Base-by-base conservation (phyloP, 176 grass and related monocot species). In the Avena insularis region DNA sequence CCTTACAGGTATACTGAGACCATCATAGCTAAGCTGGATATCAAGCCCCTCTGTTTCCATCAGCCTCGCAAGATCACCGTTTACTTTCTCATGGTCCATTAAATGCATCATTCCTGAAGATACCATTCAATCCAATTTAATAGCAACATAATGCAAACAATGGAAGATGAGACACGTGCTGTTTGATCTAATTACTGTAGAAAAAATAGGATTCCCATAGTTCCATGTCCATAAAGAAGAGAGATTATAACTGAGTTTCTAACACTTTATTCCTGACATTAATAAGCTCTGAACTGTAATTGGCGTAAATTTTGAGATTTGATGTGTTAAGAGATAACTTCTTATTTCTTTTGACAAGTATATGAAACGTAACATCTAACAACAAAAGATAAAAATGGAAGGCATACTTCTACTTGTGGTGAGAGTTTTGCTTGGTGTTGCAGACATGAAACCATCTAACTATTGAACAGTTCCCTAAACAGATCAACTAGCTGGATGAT, bases 91-190 rank as follows among this genome's bases (percentile, higher is more conserved):
- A 78, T 98, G 97, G 86, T 98, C 92, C 97, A 96, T 94, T 83
- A 96, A 96, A 91, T 98, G 94, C 97, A 98, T 98, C 97, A 98
- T 96, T 77, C 97, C 94, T 98, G 53, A 80, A 82, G 78, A 91
- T 48, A 82, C 14, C 5, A 81, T 72, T 29, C 29, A 70, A n/a
- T 86, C 47, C 11, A 82, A 82, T 62, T 80, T 14, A 88, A 66
- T 53, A 76, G 62, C 36, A 85, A 61, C 50, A 60, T 51, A 21
- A 66, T 70, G 48, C 71, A 80, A 92, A 85, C 54, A 83, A 86
- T n/a, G 43, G 55, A 85, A 92, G 9, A 82, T 40, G n/a, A 71
- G 69, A 60, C 14, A 90, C 16, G 10, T 47, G 12, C 63, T 53
- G 84, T 73, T 25, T 59, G 14, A 67, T 74, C 33, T 85, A 76